Percentiles rank a stretch among this genome's conserved stretches.
Conservation (phyloP, 1,284 basidiomycete species). For the Leccinum laetum region DNA sequence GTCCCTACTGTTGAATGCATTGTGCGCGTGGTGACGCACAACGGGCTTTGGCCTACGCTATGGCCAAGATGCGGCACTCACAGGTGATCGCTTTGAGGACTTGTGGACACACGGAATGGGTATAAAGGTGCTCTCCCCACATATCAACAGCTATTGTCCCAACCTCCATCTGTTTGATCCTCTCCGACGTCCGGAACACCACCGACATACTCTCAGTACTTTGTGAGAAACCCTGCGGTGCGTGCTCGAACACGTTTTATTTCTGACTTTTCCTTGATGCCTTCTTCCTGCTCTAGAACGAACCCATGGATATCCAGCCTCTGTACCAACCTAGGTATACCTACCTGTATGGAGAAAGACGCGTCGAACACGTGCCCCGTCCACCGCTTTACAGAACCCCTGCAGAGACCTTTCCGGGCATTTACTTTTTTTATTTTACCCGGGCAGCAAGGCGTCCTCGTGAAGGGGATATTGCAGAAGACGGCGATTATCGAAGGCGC, state of each 20-base stretch:
- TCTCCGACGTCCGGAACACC: background rate
- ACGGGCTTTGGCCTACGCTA: background rate
- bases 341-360: constrained; percentile 2
- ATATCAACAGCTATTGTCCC: background rate
- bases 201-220: background rate
- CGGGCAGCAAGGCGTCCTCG: constrained; percentile 13
- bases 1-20: no score
- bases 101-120: background rate
- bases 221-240: background rate
- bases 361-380: constrained; percentile 16
- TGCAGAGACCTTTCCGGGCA: constrained; percentile 6
- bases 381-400: background rate
- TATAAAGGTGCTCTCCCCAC: background rate
- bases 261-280: background rate
- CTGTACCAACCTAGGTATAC: constrained; percentile 11
- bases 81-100: background rate
- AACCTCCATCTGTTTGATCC: no score
- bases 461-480: constrained; percentile 11
- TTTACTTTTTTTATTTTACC: constrained; percentile 6
- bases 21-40: background rate
- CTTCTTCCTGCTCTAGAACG: constrained; percentile 2
- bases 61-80: background rate
- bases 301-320: constrained; percentile 1
- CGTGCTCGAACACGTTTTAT: background rate
- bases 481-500: constrained; percentile 6